Percentiles rank a stretch among this genome's conserved stretches.
Conservation (phyloP, 169 alveolate genomes). For the Amoebophrya sp. region DNA sequence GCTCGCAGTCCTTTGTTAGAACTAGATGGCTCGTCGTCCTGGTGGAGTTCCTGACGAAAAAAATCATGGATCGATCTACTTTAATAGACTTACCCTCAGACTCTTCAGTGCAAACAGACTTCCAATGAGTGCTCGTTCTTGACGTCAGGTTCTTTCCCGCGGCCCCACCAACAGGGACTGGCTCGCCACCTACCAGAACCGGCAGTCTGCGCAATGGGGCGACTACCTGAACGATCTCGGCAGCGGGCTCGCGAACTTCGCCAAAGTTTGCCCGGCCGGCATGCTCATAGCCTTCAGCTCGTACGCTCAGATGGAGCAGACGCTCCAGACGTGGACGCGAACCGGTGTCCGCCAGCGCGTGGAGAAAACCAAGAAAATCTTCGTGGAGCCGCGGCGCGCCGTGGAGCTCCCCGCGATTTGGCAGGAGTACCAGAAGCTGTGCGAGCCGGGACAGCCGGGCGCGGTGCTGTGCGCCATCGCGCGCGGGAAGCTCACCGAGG, state of each 20-base stretch:
- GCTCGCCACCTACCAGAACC: neutral
- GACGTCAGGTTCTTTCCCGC: neutral
- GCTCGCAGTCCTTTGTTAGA: too few species aligned
- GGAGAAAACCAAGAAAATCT: neutral
- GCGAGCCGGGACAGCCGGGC: slow-evolving; percentile 40
- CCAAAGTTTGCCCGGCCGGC: slow-evolving; percentile 13
- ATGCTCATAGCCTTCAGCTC: slow-evolving; percentile 7
- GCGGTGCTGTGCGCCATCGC: slow-evolving; percentile 80
- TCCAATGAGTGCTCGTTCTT: too few species aligned
- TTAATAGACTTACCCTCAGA: too few species aligned
- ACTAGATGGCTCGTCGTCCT: too few species aligned
- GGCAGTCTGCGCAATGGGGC: neutral
- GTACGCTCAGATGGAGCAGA: slow-evolving; percentile 8
- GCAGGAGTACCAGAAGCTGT: neutral
- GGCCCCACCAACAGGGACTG: neutral
- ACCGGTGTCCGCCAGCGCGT: neutral
- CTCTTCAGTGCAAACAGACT: too few species aligned
- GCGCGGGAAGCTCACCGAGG: slow-evolving; percentile 89
- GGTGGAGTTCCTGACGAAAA: too few species aligned
- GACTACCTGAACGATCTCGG: slow-evolving; percentile 10
- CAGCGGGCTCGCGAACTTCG: slow-evolving; percentile 9
- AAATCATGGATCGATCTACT: too few species aligned
- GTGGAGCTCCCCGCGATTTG: neutral
- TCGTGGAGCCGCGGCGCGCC: neutral
- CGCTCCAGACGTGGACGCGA: neutral